Evolutionary conservation across 73 alveolate species (phyloP).

Genomic region (Paramecium biaurelia): DNA sequence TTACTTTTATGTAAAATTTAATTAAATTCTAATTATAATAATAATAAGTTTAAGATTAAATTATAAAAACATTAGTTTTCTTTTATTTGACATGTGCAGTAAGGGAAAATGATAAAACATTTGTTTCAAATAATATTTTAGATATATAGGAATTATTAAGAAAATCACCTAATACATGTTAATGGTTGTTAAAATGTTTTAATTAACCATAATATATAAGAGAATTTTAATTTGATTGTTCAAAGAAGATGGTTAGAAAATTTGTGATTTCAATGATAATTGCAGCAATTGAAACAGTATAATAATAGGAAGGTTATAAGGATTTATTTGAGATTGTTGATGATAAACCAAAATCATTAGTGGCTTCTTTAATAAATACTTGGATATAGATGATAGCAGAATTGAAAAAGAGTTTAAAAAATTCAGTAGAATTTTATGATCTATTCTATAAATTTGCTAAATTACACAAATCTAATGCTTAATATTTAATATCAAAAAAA

Average conservation of each 20-base stretch:
- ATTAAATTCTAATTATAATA: slow-evolving; percentile 12
- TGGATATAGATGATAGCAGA: not conserved
- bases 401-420: slow-evolving; percentile 19
- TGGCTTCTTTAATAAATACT: not conserved
- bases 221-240: slow-evolving; percentile 45
- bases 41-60: not conserved
- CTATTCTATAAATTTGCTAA: slow-evolving; percentile 8
- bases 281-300: not conserved
- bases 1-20: slow-evolving; percentile 60
- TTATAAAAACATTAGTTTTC: not conserved
- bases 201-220: not conserved
- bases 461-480: not conserved
- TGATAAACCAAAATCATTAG: slow-evolving; percentile 27
- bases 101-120: slow-evolving; percentile 26
- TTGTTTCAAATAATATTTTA: not conserved
- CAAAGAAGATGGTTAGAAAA: slow-evolving; percentile 32
- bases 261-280: not conserved
- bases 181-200: slow-evolving; percentile 26
- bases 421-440: slow-evolving; percentile 42
- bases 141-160: not conserved
- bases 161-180: not conserved
- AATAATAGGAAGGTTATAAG: not conserved
- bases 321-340: not conserved
- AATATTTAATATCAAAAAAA: not conserved
- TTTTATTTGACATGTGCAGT: slow-evolving; percentile 42